These are phyloP conservation scores for Mrakia hoshinonis DNA, from an alignment of 768 basidiomycete genomes.

Conservation along the genomic window DNA sequence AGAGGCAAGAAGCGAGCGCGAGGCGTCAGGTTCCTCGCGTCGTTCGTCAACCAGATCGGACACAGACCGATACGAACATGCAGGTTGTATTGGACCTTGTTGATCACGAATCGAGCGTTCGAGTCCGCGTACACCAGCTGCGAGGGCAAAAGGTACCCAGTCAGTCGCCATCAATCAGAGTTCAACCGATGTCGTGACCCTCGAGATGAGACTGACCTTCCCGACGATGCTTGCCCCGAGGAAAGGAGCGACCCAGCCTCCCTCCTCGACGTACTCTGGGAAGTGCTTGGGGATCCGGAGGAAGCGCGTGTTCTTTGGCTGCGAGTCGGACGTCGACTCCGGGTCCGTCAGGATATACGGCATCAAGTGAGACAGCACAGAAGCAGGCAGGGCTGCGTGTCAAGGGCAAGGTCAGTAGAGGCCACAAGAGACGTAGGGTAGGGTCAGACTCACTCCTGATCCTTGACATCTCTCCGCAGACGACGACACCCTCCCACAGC, in stretches of 20 bases:
- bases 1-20: not conserved
- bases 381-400: conserved; percentile 41
- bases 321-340: conserved; percentile 44
- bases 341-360: conserved; percentile 30
- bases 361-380: conserved; percentile 24
- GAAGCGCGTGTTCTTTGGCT: conserved; percentile 57
- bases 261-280: conserved; percentile 77
- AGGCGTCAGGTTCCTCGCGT: conserved; percentile 7
- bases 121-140: conserved; percentile 24
- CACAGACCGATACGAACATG: conserved; percentile 15
- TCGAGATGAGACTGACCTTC: conserved; percentile 49
- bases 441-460: conserved; percentile 60
- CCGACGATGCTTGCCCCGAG: conserved; percentile 75
- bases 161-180: not conserved
- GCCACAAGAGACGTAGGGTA: not conserved
- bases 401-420: conserved; percentile 40
- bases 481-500: conserved; percentile 51
- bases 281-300: conserved; percentile 78
- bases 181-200: not conserved
- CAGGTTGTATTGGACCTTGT: conserved; percentile 26
- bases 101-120: conserved; percentile 19
- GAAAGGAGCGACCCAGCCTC: conserved; percentile 71
- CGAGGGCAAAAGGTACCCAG: not conserved
- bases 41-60: not conserved
- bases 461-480: conserved; percentile 61